phyloP scores from a whole-genome alignment of 2,329 filamentous ascomycete species.

The Penicillium sp. region DNA sequence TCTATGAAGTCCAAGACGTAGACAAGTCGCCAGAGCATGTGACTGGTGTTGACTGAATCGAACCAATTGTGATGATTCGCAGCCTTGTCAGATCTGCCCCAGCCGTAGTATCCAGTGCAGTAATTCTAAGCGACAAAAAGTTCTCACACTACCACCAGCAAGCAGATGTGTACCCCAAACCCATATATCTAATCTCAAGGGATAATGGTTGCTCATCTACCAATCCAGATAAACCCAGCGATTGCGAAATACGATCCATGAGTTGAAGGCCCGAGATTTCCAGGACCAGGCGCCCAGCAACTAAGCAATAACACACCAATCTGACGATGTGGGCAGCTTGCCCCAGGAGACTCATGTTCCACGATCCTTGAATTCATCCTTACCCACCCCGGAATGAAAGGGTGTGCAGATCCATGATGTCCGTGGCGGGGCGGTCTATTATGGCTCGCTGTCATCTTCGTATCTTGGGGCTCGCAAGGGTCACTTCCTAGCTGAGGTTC shows the following conservation, averaged over 20 bases:
- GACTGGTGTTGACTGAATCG: slow-evolving; percentile 30
- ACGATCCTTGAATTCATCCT: not conserved
- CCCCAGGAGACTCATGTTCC: not conserved
- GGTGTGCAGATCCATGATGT: slow-evolving; percentile 1
- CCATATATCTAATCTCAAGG: not conserved
- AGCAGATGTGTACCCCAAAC: not conserved
- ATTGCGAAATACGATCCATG: not conserved
- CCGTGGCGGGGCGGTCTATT: slow-evolving; percentile 28
- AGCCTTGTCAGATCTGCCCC: slow-evolving; percentile 27
- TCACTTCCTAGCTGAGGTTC: slow-evolving; percentile 32
- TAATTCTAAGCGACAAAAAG: slow-evolving; percentile 9
- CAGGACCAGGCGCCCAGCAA: slow-evolving; percentile 1
- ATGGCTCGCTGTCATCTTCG: slow-evolving; percentile 46
- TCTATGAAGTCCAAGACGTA: slow-evolving; percentile 14
- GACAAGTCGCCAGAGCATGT: slow-evolving; percentile 26
- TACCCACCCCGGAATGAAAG: not conserved
- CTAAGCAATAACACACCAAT: not conserved
- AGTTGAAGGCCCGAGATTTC: not conserved
- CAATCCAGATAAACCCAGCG: not conserved
- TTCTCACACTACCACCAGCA: slow-evolving; percentile 1
- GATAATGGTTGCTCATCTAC: not conserved
- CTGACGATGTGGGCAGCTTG: not conserved
- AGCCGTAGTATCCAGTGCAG: slow-evolving; percentile 21
- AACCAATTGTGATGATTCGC: slow-evolving; percentile 28
- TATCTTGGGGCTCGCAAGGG: slow-evolving; percentile 44